Base-by-base conservation (phyloP, 306 rosid genomes). In the Quercus cerris region DNA sequence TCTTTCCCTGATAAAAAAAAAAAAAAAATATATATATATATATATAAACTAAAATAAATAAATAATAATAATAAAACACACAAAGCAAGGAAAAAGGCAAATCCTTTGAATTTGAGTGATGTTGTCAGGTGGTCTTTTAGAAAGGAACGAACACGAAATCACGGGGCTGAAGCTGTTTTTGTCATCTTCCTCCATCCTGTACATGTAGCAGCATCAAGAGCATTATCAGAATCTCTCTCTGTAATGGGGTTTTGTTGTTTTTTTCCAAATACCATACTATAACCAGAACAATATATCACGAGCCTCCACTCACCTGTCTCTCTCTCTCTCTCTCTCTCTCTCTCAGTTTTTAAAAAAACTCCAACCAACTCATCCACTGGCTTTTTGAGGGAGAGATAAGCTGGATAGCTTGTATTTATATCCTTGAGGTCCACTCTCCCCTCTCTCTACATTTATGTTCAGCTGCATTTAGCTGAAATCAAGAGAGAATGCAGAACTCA, bases 111-210 rank as follows among this genome's bases (percentile, higher is more conserved):
- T 41, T 41, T 8, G 11, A 49, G 54, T 49, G 54, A 4, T 68
- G 52, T 14, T 35, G 54, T 68, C 72, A 67, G 75, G 67, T 28
- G 6, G 46, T 49, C 27, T 22, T 31, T 44, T 82, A 64, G 56
- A 81, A 81, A 64, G 73, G 6, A 38, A 78, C 77, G 58, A 80
- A 74, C 91, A 84, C 58, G 80, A 81, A 71, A 81, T 92, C 94
- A 92, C 97, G 97, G 93, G 94, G 56, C 80, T 80, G 77, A 83
- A 88, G 86, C 78, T 87, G 72, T 79, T 56, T 83, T 89, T 90
- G 97, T 90, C 97, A 84, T 80, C 64, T 82, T 86, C 74, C 74
- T 31, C 70, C 44, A 51, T 72, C 82, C 27, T 18, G 68, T 77
- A 44, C 58, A 56, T 70, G 77, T 77, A 77, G 75, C 52, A 5